Percentiles rank a stretch among this genome's conserved stretches.
phyloP scores from a whole-genome alignment of 1,139 yeast species.

The Yamadazyma siamensis region DNA sequence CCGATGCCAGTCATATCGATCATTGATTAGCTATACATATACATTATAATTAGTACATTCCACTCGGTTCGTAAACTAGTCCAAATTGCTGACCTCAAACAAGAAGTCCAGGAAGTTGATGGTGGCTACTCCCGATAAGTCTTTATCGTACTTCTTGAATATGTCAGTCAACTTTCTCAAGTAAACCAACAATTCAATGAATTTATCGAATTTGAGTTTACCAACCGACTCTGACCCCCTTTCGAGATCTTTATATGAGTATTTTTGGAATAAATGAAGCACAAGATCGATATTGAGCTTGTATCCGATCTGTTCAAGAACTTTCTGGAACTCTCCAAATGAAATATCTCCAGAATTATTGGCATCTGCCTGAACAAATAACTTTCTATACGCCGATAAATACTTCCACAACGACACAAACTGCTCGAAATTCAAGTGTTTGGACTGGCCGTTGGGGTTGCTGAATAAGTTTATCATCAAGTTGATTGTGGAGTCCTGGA shows the following conservation, averaged over 20 bases:
- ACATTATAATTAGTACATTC: no score
- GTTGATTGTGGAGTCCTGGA: conserved; percentile 58
- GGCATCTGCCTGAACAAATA: conserved; percentile 61
- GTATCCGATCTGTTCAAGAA: conserved; percentile 70
- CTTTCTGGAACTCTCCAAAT: conserved; percentile 63
- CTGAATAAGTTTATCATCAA: conserved; percentile 66
- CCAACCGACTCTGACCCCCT: conserved; percentile 37
- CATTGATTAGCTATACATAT: no score
- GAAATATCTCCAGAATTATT: conserved; percentile 62
- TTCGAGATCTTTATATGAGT: conserved; percentile 42
- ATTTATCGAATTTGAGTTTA: conserved; percentile 73
- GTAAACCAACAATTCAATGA: conserved; percentile 78
- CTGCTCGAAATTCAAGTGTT: conserved; percentile 54
- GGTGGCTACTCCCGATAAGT: conserved; percentile 74
- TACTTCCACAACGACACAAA: conserved; percentile 73
- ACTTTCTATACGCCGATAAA: conserved; percentile 66
- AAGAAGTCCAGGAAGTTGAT: conserved; percentile 76
- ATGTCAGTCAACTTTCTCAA: conserved; percentile 73
- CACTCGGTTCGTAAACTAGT: no score
- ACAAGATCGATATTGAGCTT: conserved; percentile 61
- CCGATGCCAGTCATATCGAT: no score
- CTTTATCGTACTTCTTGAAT: conserved; percentile 73
- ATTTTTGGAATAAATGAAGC: conserved; percentile 57
- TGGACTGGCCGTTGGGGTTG: conserved; percentile 37
- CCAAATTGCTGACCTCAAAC: conserved; percentile 52